phyloP scores from a whole-genome alignment of 169 alveolate species.

The Plasmodium inui region DNA sequence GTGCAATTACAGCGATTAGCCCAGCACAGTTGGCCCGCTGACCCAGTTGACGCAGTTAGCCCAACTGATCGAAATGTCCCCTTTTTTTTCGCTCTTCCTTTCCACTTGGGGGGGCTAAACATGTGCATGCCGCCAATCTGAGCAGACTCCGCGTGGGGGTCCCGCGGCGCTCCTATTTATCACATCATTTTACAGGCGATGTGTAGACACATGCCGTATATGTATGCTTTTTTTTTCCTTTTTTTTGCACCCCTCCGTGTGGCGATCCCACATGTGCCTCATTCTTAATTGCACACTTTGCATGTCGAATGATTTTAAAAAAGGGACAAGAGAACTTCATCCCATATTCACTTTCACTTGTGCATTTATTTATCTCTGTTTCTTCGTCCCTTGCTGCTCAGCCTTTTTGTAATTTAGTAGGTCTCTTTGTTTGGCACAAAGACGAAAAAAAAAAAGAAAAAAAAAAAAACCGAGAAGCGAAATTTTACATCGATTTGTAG shows the following conservation, averaged over 20 bases:
- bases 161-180: not conserved
- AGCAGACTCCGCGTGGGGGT: no score
- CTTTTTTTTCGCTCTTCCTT: not conserved
- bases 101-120: not conserved
- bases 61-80: not conserved
- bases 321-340: not conserved
- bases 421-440: not conserved
- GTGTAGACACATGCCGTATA: not conserved
- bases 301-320: not conserved
- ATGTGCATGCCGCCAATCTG: not conserved
- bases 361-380: not conserved
- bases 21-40: not conserved
- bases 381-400: not conserved
- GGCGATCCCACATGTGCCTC: no score
- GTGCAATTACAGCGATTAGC: slow-evolving; percentile 54
- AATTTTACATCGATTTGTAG: not conserved
- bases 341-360: not conserved
- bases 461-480: not conserved
- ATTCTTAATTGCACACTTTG: no score
- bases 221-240: not conserved
- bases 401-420: not conserved
- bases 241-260: no score
- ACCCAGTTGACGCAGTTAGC: no score
- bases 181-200: not conserved
- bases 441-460: no score